These are phyloP conservation scores for Xylaria sp. DNA, from an alignment of 2,329 filamentous ascomycete species.

Conservation along the genomic window DNA sequence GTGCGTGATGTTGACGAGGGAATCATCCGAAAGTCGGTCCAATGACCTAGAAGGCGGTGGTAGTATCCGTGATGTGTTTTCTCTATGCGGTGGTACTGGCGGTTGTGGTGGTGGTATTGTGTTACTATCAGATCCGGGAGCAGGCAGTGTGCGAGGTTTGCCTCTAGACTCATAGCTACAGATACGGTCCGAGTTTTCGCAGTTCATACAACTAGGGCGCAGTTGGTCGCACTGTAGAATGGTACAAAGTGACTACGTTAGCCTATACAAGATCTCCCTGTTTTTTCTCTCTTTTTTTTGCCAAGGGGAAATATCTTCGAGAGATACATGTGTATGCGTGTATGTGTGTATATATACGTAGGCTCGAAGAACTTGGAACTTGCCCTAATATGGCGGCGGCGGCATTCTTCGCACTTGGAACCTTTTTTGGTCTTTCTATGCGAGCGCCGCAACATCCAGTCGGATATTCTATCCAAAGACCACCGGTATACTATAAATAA, in stretches of 20 bases:
- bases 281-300: no score
- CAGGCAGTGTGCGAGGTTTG: not conserved
- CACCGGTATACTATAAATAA: not conserved
- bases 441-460: conserved; percentile 30
- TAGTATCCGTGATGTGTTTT: no score
- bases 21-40: not conserved
- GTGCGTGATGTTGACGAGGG: conserved; percentile 30
- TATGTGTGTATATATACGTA: not conserved
- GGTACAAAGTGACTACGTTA: conserved; percentile 10
- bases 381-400: conserved; percentile 37
- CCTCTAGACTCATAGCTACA: conserved; percentile 28
- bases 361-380: conserved; percentile 16
- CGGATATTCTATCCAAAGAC: not conserved
- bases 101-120: not conserved
- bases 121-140: not conserved
- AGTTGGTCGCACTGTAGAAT: conserved; percentile 33
- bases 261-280: no score
- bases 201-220: conserved; percentile 33
- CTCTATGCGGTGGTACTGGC: not conserved
- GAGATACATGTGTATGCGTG: no score
- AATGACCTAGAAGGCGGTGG: not conserved
- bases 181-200: conserved; percentile 31
- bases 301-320: no score
- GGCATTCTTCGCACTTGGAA: conserved; percentile 35
- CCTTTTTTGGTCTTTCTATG: conserved; percentile 38